Evolutionary conservation across 805 yeast genomes (phyloP).

Genomic region (Spathaspora hagerdaliae): DNA sequence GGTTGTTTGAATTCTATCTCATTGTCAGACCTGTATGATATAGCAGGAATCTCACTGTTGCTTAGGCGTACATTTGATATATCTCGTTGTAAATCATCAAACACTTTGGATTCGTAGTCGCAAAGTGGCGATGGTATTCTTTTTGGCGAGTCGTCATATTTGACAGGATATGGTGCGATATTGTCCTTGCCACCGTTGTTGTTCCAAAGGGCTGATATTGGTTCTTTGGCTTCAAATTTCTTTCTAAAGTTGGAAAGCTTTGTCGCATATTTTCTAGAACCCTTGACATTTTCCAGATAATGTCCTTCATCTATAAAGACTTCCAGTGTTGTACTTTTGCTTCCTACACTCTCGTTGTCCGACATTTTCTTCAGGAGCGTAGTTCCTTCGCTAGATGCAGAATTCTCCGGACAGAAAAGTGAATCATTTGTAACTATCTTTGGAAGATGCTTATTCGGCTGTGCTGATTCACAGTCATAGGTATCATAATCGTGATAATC

Average conservation of each 20-base stretch:
- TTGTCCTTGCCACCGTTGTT: neutral
- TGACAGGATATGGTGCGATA: neutral
- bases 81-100: conserved; percentile 1
- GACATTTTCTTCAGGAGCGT: conserved; percentile 10
- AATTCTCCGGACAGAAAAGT: conserved; percentile 14
- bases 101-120: conserved; percentile 9
- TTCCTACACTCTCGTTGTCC: neutral
- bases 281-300: conserved; percentile 10
- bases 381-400: conserved; percentile 9
- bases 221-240: conserved; percentile 32
- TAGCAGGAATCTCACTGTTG: too few relatives aligned
- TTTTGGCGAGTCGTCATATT: neutral
- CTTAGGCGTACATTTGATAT: neutral
- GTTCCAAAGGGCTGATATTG: conserved; percentile 24
- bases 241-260: conserved; percentile 28
- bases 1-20: conserved; percentile 8
- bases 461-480: neutral
- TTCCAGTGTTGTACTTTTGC: conserved; percentile 5
- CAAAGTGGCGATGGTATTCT: conserved; percentile 19
- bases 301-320: conserved; percentile 10
- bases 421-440: conserved; percentile 18
- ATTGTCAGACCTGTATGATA: conserved; percentile 2
- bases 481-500: neutral
- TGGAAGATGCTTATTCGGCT: neutral
- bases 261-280: conserved; percentile 18